These are phyloP conservation scores for Ramaria sp. DNA, from an alignment of 768 basidiomycete species.

Conservation along the genomic window DNA sequence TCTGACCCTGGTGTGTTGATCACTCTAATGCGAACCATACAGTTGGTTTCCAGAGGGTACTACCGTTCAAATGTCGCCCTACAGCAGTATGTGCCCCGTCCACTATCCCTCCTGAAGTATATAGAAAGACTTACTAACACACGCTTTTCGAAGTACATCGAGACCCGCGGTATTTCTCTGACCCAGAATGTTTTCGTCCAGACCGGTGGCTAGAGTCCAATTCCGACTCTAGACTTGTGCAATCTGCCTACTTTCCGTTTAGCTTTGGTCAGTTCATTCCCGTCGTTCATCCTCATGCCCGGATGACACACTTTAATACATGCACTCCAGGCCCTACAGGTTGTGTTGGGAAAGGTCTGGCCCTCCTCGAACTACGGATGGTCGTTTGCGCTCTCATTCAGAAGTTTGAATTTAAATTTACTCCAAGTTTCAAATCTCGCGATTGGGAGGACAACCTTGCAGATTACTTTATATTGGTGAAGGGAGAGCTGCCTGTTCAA, in stretches of 20 bases:
- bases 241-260: slow-evolving; percentile 3
- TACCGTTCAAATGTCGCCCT: not conserved
- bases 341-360: slow-evolving; percentile 40
- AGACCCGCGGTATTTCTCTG: slow-evolving; percentile 34
- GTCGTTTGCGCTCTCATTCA: slow-evolving; percentile 27
- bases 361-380: slow-evolving; percentile 31
- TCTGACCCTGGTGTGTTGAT: not conserved
- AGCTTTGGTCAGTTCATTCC: not conserved
- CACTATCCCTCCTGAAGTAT: too few species aligned
- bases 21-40: not conserved
- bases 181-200: slow-evolving; percentile 33
- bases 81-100: not conserved
- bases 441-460: slow-evolving; percentile 19
- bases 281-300: too few species aligned
- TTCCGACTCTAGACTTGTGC: not conserved
- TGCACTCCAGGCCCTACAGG: slow-evolving; percentile 40
- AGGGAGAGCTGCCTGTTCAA: slow-evolving; percentile 15
- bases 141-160: slow-evolving; percentile 26
- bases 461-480: slow-evolving; percentile 21
- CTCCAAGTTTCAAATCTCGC: slow-evolving; percentile 19
- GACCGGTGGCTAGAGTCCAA: slow-evolving; percentile 25
- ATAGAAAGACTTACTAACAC: not conserved
- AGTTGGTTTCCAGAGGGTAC: not conserved
- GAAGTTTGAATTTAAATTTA: slow-evolving; percentile 28
- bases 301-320: slow-evolving; percentile 25